Evolutionary conservation across 495 filamentous ascomycete species (phyloP), one percentile per base, ranked within the genome.

Genomic region (Emericellopsis terricola): DNA sequence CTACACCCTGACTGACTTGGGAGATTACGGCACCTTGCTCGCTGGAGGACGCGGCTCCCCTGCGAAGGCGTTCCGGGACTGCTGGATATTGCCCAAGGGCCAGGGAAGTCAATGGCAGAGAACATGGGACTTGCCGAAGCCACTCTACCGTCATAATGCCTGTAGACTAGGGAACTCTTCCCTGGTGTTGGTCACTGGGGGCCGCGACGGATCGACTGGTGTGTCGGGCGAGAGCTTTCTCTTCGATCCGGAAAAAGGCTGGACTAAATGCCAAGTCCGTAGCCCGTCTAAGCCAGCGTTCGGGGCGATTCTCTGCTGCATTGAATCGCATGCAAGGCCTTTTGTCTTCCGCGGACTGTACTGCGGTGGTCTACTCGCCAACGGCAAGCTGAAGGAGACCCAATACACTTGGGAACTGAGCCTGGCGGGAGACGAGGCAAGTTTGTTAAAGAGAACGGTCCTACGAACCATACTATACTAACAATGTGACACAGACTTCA

Each of bases 41-140:
- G 69, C 76, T n/a, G 84, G 85, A 13, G 86, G 86, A 10, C 62
- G 86, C 31, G 64, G 67, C 9, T 86, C 81, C 5, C 86, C 86
- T 2, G 62, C 73, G 11, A 62, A 58, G 15, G 70, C 68, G 3
- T 43, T 80, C 6, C 49, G 54, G 13, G 78, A 86, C 51, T 84
- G 80, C 44, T 93, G 82, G 81, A 35, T 81, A 1, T 60, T 71
- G 24, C 50, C 64, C 34, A 62, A 60, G 30, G 60, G 57, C 17
- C 13, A 21, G 2, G 53, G 48, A 15, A 19, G 20, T 9, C 34
- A 40, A 8, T 94, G 81, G 82, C 58, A 57, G 38, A 62, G 57
- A 32, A 64, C 67, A 7, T 57, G 76, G 19, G 63, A 69, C 36
- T 60, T 92, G 11, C 73, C 76, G 9, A 38, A 57, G 4, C 65